These are phyloP conservation scores for Bullera alba DNA, from an alignment of 768 basidiomycete species.

Conservation along the genomic window DNA sequence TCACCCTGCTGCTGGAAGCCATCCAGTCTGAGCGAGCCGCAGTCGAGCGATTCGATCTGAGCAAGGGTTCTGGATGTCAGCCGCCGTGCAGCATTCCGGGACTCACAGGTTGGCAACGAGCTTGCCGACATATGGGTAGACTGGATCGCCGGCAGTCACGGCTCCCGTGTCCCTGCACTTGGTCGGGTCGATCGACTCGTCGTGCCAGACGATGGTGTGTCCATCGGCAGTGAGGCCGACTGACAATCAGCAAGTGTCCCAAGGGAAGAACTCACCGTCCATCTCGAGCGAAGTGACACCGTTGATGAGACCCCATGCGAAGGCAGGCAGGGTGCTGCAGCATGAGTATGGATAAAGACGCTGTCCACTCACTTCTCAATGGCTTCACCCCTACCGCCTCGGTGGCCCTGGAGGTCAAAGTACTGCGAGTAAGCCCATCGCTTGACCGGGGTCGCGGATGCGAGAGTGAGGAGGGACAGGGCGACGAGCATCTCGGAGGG, in stretches of 20 bases:
- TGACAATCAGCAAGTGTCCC: not conserved
- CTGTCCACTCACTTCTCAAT: constrained; percentile 58
- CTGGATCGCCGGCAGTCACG: constrained; percentile 36
- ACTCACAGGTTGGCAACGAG: constrained; percentile 11
- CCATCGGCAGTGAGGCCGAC: constrained; percentile 56
- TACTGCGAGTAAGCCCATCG: constrained; percentile 23
- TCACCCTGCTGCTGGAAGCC: constrained; percentile 39
- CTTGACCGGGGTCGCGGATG: constrained; percentile 14
- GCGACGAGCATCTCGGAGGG: constrained; percentile 5
- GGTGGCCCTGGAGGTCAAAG: constrained; percentile 41
- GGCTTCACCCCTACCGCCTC: constrained; percentile 68
- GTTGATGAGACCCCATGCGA: constrained; percentile 71
- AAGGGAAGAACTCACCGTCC: constrained; percentile 46
- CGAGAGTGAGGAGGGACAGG: constrained; percentile 2
- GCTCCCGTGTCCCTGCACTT: constrained; percentile 68
- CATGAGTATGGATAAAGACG: not conserved
- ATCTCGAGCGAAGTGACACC: constrained; percentile 71
- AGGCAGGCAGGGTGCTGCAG: constrained; percentile 57
- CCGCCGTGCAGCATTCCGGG: constrained; percentile 30
- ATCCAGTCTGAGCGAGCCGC: constrained; percentile 60
- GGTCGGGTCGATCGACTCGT: constrained; percentile 56
- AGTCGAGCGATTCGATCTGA: constrained; percentile 73
- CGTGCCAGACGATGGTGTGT: constrained; percentile 72
- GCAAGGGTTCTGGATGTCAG: constrained; percentile 70
- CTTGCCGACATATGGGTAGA: constrained; percentile 37